These are phyloP conservation scores for Aureobasidium musti DNA, from an alignment of 2,329 filamentous ascomycete genomes.

Conservation along the genomic window DNA sequence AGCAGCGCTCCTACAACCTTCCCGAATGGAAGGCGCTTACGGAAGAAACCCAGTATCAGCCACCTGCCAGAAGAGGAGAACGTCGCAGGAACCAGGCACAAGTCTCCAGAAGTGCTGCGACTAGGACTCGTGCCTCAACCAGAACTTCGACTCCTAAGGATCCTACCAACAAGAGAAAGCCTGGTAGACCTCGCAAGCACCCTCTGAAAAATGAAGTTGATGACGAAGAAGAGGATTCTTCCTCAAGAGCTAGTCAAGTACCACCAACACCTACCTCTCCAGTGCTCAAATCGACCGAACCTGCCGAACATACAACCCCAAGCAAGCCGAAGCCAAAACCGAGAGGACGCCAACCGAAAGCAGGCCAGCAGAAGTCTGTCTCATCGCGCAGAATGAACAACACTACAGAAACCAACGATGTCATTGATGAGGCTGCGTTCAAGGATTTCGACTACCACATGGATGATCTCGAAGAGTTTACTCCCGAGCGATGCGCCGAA, in stretches of 20 bases:
- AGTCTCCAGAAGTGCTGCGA: constrained; percentile 44
- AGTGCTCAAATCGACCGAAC: constrained; percentile 53
- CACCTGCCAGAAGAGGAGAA: constrained; percentile 85
- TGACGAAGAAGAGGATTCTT: not conserved
- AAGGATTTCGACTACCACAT: constrained; percentile 88
- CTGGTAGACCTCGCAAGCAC: constrained; percentile 51
- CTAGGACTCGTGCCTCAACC: constrained; percentile 35
- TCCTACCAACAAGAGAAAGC: constrained; percentile 52
- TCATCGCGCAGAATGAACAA: constrained; percentile 87
- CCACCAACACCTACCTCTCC: constrained; percentile 50
- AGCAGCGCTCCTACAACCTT: constrained; percentile 92
- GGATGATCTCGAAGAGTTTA: constrained; percentile 80
- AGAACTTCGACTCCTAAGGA: constrained; percentile 33
- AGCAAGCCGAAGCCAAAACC: constrained; percentile 48
- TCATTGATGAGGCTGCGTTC: constrained; percentile 87
- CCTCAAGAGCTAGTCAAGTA: constrained; percentile 34
- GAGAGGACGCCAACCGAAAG: constrained; percentile 53
- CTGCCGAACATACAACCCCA: constrained; percentile 38
- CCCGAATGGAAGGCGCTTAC: constrained; percentile 94
- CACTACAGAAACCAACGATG: constrained; percentile 72
- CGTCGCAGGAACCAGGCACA: constrained; percentile 62
- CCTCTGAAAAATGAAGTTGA: constrained; percentile 37
- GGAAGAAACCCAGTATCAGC: constrained; percentile 93
- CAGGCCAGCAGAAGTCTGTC: constrained; percentile 68
- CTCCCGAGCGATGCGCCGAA: constrained; percentile 87